Percentiles rank a stretch among this genome's conserved stretches.
phyloP scores from a whole-genome alignment of 495 filamentous ascomycete genomes.

The Penicillium diatomitis region DNA sequence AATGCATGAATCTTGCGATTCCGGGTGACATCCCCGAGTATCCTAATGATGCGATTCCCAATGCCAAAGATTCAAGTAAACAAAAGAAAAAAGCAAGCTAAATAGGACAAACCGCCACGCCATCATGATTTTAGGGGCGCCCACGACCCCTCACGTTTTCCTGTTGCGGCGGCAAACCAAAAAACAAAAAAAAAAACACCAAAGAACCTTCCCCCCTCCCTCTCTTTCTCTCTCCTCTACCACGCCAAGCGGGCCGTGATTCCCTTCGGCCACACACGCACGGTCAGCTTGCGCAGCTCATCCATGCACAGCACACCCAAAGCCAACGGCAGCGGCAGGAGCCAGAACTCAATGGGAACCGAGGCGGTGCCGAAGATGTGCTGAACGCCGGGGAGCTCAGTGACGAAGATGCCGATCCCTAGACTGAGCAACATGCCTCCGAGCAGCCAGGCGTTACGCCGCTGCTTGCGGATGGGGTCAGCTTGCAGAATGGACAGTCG shows the following conservation, averaged over 20 bases:
- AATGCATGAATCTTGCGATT: no score
- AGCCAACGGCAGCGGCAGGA: constrained; percentile 40
- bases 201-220: no score
- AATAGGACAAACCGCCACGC: no score
- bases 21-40: no score
- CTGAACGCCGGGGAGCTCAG: constrained; percentile 41
- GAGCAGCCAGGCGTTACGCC: constrained; percentile 43
- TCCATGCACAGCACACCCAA: constrained; percentile 41
- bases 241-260: constrained; percentile 35
- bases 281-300: constrained; percentile 39
- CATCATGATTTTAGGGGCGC: no score
- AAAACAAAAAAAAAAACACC: not conserved
- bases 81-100: no score
- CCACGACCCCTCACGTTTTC: no score
- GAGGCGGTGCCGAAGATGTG: constrained; percentile 36
- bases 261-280: constrained; percentile 34
- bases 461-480: constrained; percentile 37
- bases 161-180: not conserved
- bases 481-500: constrained; percentile 42
- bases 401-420: constrained; percentile 43
- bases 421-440: constrained; percentile 34
- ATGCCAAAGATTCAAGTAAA: no score
- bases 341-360: constrained; percentile 43
- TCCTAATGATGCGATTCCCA: no score
- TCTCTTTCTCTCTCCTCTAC: constrained; percentile 12